Conservation (phyloP, 768 basidiomycete genomes). For the Xerocomellus dryophilus region DNA sequence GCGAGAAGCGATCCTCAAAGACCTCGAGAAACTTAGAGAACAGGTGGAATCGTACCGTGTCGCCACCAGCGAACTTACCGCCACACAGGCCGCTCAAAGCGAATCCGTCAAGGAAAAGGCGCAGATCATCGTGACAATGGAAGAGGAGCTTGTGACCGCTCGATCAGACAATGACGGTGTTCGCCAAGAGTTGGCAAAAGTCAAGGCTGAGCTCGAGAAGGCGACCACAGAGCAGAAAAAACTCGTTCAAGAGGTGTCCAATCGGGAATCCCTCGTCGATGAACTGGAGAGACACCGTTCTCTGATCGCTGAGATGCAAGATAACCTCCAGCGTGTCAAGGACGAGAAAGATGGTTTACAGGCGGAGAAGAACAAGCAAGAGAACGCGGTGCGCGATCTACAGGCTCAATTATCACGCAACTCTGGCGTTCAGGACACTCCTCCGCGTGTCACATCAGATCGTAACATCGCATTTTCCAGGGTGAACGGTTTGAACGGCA, state of each 20-base stretch:
- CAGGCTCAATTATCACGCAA: slow-evolving; percentile 69
- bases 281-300: slow-evolving; percentile 80
- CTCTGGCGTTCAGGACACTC: slow-evolving; percentile 36
- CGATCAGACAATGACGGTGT: slow-evolving; percentile 45
- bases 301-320: slow-evolving; percentile 72
- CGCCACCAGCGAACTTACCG: slow-evolving; percentile 40
- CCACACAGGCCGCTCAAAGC: slow-evolving; percentile 43
- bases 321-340: slow-evolving; percentile 72
- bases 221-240: slow-evolving; percentile 58
- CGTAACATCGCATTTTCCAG: slow-evolving; percentile 56
- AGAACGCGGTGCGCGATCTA: slow-evolving; percentile 68
- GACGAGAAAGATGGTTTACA: slow-evolving; percentile 80
- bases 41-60: slow-evolving; percentile 51
- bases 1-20: slow-evolving; percentile 37
- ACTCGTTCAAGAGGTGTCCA: slow-evolving; percentile 68
- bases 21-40: slow-evolving; percentile 48
- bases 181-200: slow-evolving; percentile 38
- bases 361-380: slow-evolving; percentile 67
- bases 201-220: slow-evolving; percentile 58
- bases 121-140: slow-evolving; percentile 42
- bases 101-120: slow-evolving; percentile 50
- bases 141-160: slow-evolving; percentile 45
- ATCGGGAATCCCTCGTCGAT: slow-evolving; percentile 66
- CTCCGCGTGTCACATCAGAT: slow-evolving; percentile 52
- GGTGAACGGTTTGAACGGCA: slow-evolving; percentile 60